Base-by-base conservation (phyloP, 305 asterid species). In the Fraxinus dipetala region DNA sequence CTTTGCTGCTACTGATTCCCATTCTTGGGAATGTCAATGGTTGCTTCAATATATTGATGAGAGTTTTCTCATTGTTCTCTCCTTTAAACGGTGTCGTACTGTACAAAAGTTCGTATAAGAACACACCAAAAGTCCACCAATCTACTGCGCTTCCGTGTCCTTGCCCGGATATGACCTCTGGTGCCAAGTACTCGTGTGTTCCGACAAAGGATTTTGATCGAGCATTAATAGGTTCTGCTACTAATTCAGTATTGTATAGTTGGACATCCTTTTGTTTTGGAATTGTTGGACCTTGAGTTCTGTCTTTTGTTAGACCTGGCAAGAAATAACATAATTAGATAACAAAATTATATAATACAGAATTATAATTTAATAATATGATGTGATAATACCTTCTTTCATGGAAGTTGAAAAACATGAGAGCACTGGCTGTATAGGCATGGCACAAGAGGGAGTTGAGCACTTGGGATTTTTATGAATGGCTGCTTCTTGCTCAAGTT, bases 41-140 rank as follows among this genome's bases (percentile, higher is more conserved):
- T 76, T 88, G 83, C 51, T 86, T 88, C n/a, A 88, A 45, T 18
- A 88, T 88, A 67, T 86, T 88, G 51, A 86, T 76, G 0, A 88
- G 87, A 26, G 91, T 88, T 76, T 83, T 88, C 84, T 88, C 91
- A 48, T 88, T 88, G 74, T 86, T 86, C 78, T 86, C 91, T 7
- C 91, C 91, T 75, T 83, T 88, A 72, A 86, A 88, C 1, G 91
- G 91, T 1, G 89, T 88, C 20, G n/a, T 83, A 2, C 91, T 84
- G 3, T 84, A 88, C 16, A 86, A 67, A 0, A 88, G 83, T 10
- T 88, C 91, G 73, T 88, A 88, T 35, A 88, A 35, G 61, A 88
- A 88, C 36, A 86, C 88, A 14, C 91, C 91, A 7, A 86, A 80
- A 4, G 91, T 88, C 91, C 91, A 88, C 91, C 91, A 88, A 82